Evolutionary conservation across 257 asterid genomes (phyloP).

Genomic region (Forsythia suspensa): DNA sequence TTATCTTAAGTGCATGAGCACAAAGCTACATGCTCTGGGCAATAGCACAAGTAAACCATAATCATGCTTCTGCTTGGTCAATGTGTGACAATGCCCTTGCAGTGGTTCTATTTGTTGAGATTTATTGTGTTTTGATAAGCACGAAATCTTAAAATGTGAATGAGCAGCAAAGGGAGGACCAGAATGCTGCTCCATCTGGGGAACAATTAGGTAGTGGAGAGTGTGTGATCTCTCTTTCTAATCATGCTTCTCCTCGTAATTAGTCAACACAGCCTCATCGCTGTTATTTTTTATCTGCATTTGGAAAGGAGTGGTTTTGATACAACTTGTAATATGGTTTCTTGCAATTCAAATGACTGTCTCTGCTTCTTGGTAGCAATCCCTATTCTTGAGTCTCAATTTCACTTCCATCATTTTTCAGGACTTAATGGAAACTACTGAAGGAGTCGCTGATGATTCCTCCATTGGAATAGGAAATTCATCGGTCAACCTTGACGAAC

Average conservation of each 20-base stretch:
- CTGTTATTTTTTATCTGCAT: not conserved
- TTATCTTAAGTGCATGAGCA: not conserved
- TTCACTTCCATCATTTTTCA: slow-evolving; percentile 23
- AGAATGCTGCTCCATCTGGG: not conserved
- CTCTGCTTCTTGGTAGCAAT: not conserved
- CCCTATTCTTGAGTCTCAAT: not conserved
- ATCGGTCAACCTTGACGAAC: slow-evolving; percentile 35
- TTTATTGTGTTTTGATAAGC: not conserved
- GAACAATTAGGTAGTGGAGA: not conserved
- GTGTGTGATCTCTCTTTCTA: not conserved
- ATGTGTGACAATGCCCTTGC: not conserved
- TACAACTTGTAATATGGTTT: not conserved
- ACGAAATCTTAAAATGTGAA: not conserved
- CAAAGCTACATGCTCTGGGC: not conserved
- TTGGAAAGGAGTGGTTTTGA: not conserved
- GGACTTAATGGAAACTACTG: slow-evolving; percentile 40
- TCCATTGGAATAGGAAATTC: slow-evolving; percentile 31
- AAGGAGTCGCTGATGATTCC: slow-evolving; percentile 31
- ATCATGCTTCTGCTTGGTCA: not conserved
- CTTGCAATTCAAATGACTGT: not conserved
- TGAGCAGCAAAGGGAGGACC: not conserved
- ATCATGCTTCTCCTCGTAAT: not conserved
- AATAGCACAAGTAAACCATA: not conserved
- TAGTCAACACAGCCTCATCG: not conserved
- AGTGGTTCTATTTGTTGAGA: not conserved